phyloP scores from a whole-genome alignment of 352 stramenopile species.

The Phytophthora fragariaefolia region DNA sequence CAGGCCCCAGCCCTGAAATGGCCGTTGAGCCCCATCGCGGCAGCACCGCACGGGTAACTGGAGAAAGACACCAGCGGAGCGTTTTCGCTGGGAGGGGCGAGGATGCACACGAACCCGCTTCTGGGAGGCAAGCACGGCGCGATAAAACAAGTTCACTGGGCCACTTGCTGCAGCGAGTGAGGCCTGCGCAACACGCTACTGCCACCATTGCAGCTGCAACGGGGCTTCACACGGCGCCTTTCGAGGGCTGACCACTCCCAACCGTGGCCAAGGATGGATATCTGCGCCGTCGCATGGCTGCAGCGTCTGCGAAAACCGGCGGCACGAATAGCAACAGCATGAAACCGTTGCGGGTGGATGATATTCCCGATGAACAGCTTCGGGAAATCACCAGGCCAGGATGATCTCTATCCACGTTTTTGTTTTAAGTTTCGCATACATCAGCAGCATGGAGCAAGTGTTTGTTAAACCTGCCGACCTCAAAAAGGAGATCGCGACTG shows the following conservation, averaged over 20 bases:
- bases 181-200: too few species aligned
- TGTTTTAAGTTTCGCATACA: too few species aligned
- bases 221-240: background rate
- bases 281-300: slow-evolving; percentile 3
- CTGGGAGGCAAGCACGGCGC: background rate
- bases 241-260: background rate
- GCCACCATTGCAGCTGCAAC: background rate
- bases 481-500: background rate
- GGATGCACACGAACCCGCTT: background rate
- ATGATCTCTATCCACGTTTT: background rate
- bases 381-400: background rate
- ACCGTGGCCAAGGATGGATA: background rate
- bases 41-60: slow-evolving; percentile 8
- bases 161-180: background rate
- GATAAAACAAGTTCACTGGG: background rate
- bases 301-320: background rate
- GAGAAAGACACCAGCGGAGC: background rate
- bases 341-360: background rate
- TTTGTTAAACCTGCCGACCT: too few species aligned
- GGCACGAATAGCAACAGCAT: background rate
- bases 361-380: background rate
- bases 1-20: slow-evolving; percentile 12
- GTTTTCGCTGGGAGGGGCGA: slow-evolving; percentile 1
- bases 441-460: too few species aligned
- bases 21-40: slow-evolving; percentile 19